Conservation (phyloP, 1,284 basidiomycete genomes). For the Fomitiporia mediterranea region DNA sequence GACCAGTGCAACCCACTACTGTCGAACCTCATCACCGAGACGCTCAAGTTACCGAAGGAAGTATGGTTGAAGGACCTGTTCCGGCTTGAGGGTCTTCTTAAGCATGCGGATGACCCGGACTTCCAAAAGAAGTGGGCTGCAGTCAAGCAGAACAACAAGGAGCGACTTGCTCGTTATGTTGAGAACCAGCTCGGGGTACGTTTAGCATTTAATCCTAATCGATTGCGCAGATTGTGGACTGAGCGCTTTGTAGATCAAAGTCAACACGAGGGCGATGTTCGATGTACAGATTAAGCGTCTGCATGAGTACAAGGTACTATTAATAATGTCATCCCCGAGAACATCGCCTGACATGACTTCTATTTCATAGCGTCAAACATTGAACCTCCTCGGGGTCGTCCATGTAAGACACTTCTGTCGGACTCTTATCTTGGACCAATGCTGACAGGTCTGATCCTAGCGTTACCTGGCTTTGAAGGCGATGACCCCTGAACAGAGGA, state of each 20-base stretch:
- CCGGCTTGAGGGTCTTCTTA: conserved; percentile 63
- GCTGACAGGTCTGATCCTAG: conserved; percentile 32
- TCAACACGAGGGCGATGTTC: conserved; percentile 83
- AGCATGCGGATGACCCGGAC: conserved; percentile 61
- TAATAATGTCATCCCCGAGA: not conserved
- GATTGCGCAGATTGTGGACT: not conserved
- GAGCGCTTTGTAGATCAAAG: conserved; percentile 34
- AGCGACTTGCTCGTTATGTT: conserved; percentile 75
- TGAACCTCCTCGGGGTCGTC: conserved; percentile 84
- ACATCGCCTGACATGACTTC: conserved; percentile 6
- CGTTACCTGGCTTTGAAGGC: conserved; percentile 80
- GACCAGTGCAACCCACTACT: conserved; percentile 88
- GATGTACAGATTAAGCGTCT: conserved; percentile 91
- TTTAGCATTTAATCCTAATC: not conserved
- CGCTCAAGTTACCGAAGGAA: conserved; percentile 68
- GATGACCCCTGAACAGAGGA: conserved; percentile 71
- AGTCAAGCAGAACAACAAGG: conserved; percentile 85
- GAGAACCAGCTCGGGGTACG: conserved; percentile 60
- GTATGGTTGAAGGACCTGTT: conserved; percentile 79
- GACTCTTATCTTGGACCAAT: not conserved
- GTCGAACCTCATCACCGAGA: conserved; percentile 76
- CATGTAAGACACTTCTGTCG: conserved; percentile 45
- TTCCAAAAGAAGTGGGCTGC: conserved; percentile 79
- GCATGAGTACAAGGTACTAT: conserved; percentile 78
- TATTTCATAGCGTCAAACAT: conserved; percentile 62